Evolutionary conservation across 768 basidiomycete species (phyloP).

Genomic region (Lanmaoa rubissima): DNA sequence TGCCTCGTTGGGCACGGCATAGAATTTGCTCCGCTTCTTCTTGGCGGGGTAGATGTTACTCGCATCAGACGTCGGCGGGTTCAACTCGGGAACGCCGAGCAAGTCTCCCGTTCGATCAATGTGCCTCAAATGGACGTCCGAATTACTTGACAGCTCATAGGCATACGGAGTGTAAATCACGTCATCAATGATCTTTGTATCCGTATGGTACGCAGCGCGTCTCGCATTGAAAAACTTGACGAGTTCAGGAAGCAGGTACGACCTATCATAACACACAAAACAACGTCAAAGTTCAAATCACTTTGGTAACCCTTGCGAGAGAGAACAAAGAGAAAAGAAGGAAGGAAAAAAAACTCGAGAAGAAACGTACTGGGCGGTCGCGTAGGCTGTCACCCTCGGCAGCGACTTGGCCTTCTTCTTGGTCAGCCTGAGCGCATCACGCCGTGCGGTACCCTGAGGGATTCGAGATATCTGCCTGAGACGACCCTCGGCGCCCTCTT

Average conservation of each 20-base stretch:
- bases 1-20: slow-evolving; percentile 64
- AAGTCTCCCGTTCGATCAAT: slow-evolving; percentile 59
- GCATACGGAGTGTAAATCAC: slow-evolving; percentile 92
- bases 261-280: slow-evolving; percentile 43
- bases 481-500: slow-evolving; percentile 56
- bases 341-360: too few species aligned
- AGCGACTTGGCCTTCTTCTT: slow-evolving; percentile 93
- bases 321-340: too few species aligned
- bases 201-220: slow-evolving; percentile 77
- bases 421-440: slow-evolving; percentile 86
- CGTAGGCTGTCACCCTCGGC: slow-evolving; percentile 94
- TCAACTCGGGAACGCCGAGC: slow-evolving; percentile 73
- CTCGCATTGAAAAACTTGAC: slow-evolving; percentile 89
- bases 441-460: slow-evolving; percentile 88
- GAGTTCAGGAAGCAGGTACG: slow-evolving; percentile 84
- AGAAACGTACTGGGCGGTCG: slow-evolving; percentile 73
- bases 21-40: slow-evolving; percentile 63
- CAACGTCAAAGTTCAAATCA: neutral
- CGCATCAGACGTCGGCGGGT: slow-evolving; percentile 24
- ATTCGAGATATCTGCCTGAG: slow-evolving; percentile 80
- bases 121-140: slow-evolving; percentile 31
- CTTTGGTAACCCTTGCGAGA: neutral
- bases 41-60: slow-evolving; percentile 36
- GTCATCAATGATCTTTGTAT: slow-evolving; percentile 87
- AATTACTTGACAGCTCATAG: slow-evolving; percentile 53